phyloP scores from a whole-genome alignment of 306 rosid genomes.

The Acmispon strigosus region DNA sequence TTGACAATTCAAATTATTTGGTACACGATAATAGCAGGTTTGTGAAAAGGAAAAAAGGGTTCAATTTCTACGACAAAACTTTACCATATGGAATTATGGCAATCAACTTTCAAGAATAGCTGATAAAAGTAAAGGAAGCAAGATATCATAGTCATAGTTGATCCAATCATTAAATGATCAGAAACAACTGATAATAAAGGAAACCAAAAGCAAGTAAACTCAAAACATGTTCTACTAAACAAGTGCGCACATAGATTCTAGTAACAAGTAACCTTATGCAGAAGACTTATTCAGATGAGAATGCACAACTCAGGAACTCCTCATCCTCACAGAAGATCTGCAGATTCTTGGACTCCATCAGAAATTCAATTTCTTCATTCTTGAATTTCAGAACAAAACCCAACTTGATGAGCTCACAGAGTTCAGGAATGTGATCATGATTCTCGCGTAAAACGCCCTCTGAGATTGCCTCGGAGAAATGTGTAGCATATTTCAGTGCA shows the following conservation, averaged over 20 bases:
- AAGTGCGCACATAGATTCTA: too few relatives aligned
- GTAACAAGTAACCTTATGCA: background rate
- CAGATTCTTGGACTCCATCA: conserved; percentile 63
- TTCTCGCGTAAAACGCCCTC: conserved; percentile 49
- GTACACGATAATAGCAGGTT: too few relatives aligned
- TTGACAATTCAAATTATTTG: too few relatives aligned
- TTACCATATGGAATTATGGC: too few relatives aligned
- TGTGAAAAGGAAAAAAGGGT: too few relatives aligned
- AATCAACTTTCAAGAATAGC: too few relatives aligned
- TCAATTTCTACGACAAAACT: too few relatives aligned
- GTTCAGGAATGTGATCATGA: conserved; percentile 37
- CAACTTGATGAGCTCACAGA: conserved; percentile 55
- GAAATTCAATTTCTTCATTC: conserved; percentile 41
- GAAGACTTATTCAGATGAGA: conserved; percentile 26
- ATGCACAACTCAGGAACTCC: conserved; percentile 37
- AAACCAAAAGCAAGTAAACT: background rate
- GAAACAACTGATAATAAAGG: too few relatives aligned
- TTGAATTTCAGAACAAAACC: conserved; percentile 51
- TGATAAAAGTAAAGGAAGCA: background rate
- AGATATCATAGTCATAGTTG: background rate
- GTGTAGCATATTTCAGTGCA: conserved; percentile 45
- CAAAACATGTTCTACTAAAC: background rate
- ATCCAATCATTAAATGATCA: background rate
- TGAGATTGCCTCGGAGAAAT: conserved; percentile 52
- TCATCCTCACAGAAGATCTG: conserved; percentile 59